Conservation (phyloP, 148 eudicot genomes). For the Agrostemma githago region DNA sequence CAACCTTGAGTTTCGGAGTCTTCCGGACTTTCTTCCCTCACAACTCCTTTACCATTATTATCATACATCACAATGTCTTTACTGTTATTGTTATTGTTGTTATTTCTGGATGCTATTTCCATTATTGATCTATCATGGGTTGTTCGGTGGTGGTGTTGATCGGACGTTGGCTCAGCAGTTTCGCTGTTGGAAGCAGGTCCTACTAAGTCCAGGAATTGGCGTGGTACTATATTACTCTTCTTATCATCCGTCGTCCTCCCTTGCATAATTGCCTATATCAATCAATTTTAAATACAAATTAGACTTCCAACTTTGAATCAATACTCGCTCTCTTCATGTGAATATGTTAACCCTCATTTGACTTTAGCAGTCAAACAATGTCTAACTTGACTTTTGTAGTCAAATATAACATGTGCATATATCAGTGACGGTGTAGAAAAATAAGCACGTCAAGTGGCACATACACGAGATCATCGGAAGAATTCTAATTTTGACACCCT, state of each 20-base stretch:
- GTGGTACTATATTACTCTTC: constrained; percentile 35
- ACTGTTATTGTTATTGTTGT: constrained; percentile 16
- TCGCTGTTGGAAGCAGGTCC: constrained; percentile 23
- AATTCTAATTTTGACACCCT: too few species aligned
- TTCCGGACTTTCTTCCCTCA: constrained; percentile 45
- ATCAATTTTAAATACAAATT: not conserved
- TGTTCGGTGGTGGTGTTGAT: constrained; percentile 54
- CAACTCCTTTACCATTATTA: constrained; percentile 31
- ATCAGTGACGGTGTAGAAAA: too few species aligned
- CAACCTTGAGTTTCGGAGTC: constrained; percentile 47
- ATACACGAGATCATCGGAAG: too few species aligned
- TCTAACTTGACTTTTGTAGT: not conserved
- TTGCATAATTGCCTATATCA: constrained; percentile 22
- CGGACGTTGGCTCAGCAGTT: constrained; percentile 33
- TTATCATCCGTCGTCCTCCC: constrained; percentile 31
- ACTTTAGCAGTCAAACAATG: not conserved
- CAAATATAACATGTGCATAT: too few species aligned
- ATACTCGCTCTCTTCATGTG: not conserved
- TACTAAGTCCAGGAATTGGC: constrained; percentile 61
- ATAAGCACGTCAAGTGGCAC: too few species aligned
- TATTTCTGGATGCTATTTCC: constrained; percentile 25
- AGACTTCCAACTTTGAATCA: not conserved
- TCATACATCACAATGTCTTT: constrained; percentile 17
- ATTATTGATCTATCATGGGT: constrained; percentile 29
- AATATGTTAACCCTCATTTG: not conserved